Base-by-base conservation (phyloP, 257 asterid genomes). In the Datura wrightii region DNA sequence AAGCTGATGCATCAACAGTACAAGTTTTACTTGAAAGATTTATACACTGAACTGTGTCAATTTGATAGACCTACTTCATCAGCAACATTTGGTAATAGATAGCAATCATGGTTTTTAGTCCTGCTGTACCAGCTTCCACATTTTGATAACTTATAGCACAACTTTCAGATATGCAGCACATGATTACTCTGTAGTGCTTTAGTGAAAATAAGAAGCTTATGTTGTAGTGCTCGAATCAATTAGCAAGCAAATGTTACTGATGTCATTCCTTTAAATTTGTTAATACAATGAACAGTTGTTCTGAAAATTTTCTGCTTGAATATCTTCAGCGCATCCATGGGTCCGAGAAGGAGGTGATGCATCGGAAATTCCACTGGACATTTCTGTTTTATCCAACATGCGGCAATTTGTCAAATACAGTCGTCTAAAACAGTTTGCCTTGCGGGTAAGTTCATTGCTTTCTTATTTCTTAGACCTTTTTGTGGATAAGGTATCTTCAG, bases 321-420 rank as follows among this genome's bases (percentile, higher is more conserved):
- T 82, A 83, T 87, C 84, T 89, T 78, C 95, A 92, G 97, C 97
- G 24, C 95, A 94, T 88, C 90, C 94, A 70, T 94, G 97, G 97
- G 97, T 94, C 78, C 91, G 97, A 80, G 97, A 94, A 88, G 97
- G 97, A 82, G 97, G 97, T 53, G 91, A 92, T 88, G 97, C 97
- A 83, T 92, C 95, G 19, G 97, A 94, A 86, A 94, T 94, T 83
- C 97, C 97, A 53, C 88, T 94, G 15, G 97, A 94, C 91, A 94
- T 94, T 56, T 94, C 97, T 66, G 94, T 94, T 80, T 87, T 94
- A 74, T 90, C 92, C 48, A 94, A 93, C 89, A 94, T 94, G 94
- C 91, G 97, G 71, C 93, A 92, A 54, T 94, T 94, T 89, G 97
- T 94, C 69, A 94, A 69, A 83, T 94, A 94, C 90, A 88, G 93